Percentiles rank a stretch among this genome's conserved stretches.
Evolutionary conservation across 345 rosid genomes (phyloP).

Genomic region (Pugionium cornutum): DNA sequence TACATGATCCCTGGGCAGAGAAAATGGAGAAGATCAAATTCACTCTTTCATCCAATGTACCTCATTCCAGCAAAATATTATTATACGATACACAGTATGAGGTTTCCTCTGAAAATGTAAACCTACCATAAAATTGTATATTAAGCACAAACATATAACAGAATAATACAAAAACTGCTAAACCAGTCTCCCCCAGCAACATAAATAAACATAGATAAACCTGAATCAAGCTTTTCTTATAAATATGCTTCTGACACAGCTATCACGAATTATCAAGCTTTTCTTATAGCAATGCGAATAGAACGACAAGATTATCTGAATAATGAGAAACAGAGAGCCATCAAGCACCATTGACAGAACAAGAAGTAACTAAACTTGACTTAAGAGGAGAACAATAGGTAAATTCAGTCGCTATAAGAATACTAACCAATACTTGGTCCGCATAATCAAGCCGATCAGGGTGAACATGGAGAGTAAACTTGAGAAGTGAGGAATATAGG

Average conservation of each 20-base stretch:
- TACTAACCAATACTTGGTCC: constrained; percentile 69
- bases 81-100: constrained; percentile 7
- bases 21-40: constrained; percentile 29
- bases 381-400: constrained; percentile 20
- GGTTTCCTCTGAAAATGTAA: constrained; percentile 8
- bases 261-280: constrained; percentile 7
- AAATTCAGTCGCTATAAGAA: constrained; percentile 17
- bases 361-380: not conserved
- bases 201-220: not conserved
- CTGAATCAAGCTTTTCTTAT: not conserved
- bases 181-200: not conserved
- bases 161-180: not conserved
- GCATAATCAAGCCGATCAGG: constrained; percentile 99
- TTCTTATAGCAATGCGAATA: constrained; percentile 10
- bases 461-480: constrained; percentile 96
- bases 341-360: constrained; percentile 12
- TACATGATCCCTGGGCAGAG: constrained; percentile 83
- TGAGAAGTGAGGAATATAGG: constrained; percentile 93
- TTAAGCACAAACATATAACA: constrained; percentile 8
- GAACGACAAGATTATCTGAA: constrained; percentile 13
- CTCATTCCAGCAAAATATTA: constrained; percentile 8
- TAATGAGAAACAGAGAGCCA: constrained; percentile 12
- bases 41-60: constrained; percentile 26
- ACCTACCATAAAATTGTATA: constrained; percentile 5
- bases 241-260: constrained; percentile 2